Percentiles rank a stretch among this genome's conserved stretches.
These are phyloP conservation scores for Baorangia bicolor DNA, from an alignment of 768 basidiomycete genomes.

Conservation along the genomic window DNA sequence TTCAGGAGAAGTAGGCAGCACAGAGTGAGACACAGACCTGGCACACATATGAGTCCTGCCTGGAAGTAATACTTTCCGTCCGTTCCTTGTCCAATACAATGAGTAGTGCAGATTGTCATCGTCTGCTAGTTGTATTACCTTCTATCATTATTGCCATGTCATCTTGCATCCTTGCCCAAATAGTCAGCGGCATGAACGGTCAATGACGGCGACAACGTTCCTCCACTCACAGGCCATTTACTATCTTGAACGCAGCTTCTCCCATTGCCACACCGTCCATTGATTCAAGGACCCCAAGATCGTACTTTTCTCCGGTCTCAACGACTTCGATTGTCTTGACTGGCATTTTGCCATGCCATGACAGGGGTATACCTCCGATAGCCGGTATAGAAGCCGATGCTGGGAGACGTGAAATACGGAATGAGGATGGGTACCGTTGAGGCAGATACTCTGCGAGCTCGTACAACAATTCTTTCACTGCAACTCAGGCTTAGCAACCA, in stretches of 20 bases:
- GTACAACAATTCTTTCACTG: conserved; percentile 66
- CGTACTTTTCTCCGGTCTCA: conserved; percentile 50
- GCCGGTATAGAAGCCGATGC: conserved; percentile 10
- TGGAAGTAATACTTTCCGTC: conserved; percentile 78
- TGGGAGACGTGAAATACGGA: conserved; percentile 46
- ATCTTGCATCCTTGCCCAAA: conserved; percentile 46
- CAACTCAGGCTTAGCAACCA: background rate
- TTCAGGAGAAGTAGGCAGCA: background rate
- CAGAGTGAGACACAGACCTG: conserved; percentile 43
- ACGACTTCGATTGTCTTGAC: conserved; percentile 55
- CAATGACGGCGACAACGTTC: background rate
- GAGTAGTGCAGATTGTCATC: background rate
- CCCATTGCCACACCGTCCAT: conserved; percentile 28
- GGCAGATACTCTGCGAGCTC: conserved; percentile 70
- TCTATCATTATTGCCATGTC: conserved; percentile 63
- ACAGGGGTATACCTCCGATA: conserved; percentile 28
- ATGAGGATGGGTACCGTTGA: conserved; percentile 61
- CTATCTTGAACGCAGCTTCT: conserved; percentile 62
- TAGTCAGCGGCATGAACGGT: background rate
- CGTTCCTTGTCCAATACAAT: conserved; percentile 39
- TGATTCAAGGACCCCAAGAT: conserved; percentile 42
- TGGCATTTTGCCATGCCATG: conserved; percentile 45
- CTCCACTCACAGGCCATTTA: conserved; percentile 58
- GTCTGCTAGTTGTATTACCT: conserved; percentile 33
- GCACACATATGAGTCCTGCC: conserved; percentile 66